A percentile compares a stretch with the other conserved stretches of the same genome.
Evolutionary conservation across 805 yeast genomes (phyloP).

Genomic region (Brettanomyces nanus): DNA sequence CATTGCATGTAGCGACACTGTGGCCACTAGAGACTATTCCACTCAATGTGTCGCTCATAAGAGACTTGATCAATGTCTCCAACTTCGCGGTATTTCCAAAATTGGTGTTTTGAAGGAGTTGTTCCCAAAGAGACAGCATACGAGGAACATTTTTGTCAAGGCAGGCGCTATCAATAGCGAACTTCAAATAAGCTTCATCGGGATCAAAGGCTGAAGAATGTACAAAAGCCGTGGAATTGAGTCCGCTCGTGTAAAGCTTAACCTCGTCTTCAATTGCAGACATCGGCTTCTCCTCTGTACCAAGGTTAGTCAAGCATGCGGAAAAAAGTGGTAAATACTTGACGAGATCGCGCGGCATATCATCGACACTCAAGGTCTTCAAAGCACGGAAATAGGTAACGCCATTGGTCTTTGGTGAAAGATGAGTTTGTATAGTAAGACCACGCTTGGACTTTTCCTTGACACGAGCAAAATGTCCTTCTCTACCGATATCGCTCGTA

Average conservation of each 20-base stretch:
- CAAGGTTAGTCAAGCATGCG: slow-evolving; percentile 75
- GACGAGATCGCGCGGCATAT: slow-evolving; percentile 52
- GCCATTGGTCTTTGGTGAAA: slow-evolving; percentile 56
- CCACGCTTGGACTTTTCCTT: slow-evolving; percentile 20
- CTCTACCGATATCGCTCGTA: slow-evolving; percentile 61
- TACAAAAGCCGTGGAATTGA: slow-evolving; percentile 53
- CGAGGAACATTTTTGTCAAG: slow-evolving; percentile 54
- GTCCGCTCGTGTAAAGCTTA: slow-evolving; percentile 77
- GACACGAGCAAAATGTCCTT: slow-evolving; percentile 33
- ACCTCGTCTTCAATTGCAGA: slow-evolving; percentile 81
- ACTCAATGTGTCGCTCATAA: slow-evolving; percentile 72
- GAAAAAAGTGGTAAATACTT: slow-evolving; percentile 71
- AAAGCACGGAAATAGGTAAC: slow-evolving; percentile 68
- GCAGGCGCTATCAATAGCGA: slow-evolving; percentile 60
- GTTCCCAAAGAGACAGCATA: slow-evolving; percentile 59
- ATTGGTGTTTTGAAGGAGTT: slow-evolving; percentile 62
- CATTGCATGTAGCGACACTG: slow-evolving; percentile 62
- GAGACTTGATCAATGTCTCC: slow-evolving; percentile 59
- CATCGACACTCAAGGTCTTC: slow-evolving; percentile 41
- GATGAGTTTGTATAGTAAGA: slow-evolving; percentile 20
- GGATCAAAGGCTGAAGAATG: slow-evolving; percentile 47
- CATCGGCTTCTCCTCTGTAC: slow-evolving; percentile 66
- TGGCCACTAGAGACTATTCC: slow-evolving; percentile 85
- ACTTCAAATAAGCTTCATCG: slow-evolving; percentile 39
- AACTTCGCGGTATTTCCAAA: slow-evolving; percentile 62